Percentiles rank a stretch among this genome's conserved stretches.
These are phyloP conservation scores for Cystobasidiopsis lactophilus DNA, from an alignment of 768 basidiomycete species.

Conservation along the genomic window DNA sequence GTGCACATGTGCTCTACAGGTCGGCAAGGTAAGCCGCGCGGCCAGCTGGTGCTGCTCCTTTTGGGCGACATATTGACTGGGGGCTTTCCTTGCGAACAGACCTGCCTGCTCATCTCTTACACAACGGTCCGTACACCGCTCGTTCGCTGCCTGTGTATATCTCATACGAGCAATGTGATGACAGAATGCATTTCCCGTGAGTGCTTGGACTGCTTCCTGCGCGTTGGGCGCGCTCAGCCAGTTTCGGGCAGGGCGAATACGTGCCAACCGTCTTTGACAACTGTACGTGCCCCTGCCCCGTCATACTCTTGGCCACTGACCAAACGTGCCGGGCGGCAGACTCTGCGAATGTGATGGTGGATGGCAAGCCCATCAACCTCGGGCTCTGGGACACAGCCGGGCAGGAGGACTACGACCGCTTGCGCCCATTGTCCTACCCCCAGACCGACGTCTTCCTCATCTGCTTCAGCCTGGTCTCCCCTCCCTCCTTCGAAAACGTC, in stretches of 20 bases:
- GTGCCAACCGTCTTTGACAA: constrained; percentile 98
- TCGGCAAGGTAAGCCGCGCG: too few relatives aligned
- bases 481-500: constrained; percentile 96
- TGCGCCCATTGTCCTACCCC: constrained; percentile 91
- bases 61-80: too few relatives aligned
- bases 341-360: constrained; percentile 84
- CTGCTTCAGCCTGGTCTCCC: constrained; percentile 94
- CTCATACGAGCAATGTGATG: neutral
- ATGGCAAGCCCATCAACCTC: constrained; percentile 92
- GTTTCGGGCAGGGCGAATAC: constrained; percentile 62
- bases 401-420: constrained; percentile 96
- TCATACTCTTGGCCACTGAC: constrained; percentile 38
- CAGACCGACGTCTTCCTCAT: constrained; percentile 99
- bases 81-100: too few relatives aligned
- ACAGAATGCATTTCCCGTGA: constrained; percentile 21
- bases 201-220: too few relatives aligned
- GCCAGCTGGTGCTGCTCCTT: too few relatives aligned
- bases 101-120: constrained; percentile 96
- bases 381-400: constrained; percentile 99
- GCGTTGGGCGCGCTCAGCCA: neutral
- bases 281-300: constrained; percentile 23
- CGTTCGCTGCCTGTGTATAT: neutral
- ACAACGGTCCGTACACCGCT: constrained; percentile 42
- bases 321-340: constrained; percentile 1
- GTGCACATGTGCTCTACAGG: too few relatives aligned